phyloP scores from a whole-genome alignment of 1,284 basidiomycete genomes.

The Stygiomarasmius scandens region DNA sequence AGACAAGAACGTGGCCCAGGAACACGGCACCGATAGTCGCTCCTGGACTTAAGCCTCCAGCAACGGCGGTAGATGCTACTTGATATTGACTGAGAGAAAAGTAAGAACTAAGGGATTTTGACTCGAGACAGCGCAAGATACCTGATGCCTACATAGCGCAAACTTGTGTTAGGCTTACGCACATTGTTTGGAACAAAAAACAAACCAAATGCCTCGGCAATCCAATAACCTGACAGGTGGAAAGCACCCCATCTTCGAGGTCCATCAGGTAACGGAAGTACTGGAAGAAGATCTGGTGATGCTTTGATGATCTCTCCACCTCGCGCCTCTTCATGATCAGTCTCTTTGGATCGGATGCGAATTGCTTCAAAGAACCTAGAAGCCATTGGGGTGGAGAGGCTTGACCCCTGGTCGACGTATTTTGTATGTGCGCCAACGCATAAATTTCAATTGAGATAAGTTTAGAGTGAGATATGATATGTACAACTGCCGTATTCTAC shows the following conservation, averaged over 20 bases:
- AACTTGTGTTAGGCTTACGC: neutral
- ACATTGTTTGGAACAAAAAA: conserved; percentile 1
- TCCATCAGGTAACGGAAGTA: conserved; percentile 13
- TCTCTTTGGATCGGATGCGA: neutral
- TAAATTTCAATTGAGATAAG: too few relatives aligned
- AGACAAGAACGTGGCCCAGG: conserved; percentile 25
- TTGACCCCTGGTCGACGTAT: neutral
- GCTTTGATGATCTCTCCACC: conserved; percentile 12
- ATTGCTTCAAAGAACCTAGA: neutral
- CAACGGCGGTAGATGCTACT: conserved; percentile 24
- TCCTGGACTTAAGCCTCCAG: conserved; percentile 23
- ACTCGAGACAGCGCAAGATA: neutral
- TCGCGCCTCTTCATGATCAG: neutral
- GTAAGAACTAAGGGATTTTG: neutral
- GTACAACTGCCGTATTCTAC: too few relatives aligned
- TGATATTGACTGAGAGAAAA: conserved; percentile 24
- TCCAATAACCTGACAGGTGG: conserved; percentile 24
- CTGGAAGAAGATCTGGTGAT: conserved; percentile 21
- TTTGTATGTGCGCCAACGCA: neutral
- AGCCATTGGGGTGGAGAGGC: neutral
- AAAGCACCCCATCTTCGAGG: conserved; percentile 19
- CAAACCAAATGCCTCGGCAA: conserved; percentile 27
- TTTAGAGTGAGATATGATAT: too few relatives aligned
- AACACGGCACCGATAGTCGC: conserved; percentile 24
- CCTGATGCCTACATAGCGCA: neutral